Evolutionary conservation across 2,329 filamentous ascomycete genomes (phyloP).

Genomic region (Aspergillus sergii): DNA sequence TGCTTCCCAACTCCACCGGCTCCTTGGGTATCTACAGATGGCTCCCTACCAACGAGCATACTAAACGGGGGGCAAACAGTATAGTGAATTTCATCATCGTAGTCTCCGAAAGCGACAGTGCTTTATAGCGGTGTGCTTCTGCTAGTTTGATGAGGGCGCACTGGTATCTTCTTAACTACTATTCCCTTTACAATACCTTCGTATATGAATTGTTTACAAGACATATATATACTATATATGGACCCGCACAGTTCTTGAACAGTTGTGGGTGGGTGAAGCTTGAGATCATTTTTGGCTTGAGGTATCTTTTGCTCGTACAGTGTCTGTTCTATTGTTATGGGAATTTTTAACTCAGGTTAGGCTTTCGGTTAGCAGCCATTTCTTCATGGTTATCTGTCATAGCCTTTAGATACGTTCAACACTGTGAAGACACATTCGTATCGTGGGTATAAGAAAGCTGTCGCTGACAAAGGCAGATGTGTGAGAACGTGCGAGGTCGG

Average conservation of each 20-base stretch:
- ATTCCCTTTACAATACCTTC: not conserved
- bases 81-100: not conserved
- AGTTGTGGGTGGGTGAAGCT: not conserved
- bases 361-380: not conserved
- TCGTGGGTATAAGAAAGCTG: not conserved
- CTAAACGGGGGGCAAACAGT: not conserved
- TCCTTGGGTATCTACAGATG: not conserved
- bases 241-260: not conserved
- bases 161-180: not conserved
- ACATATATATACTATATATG: not conserved
- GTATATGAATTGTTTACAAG: not conserved
- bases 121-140: not conserved
- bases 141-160: not conserved
- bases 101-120: not conserved
- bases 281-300: not conserved
- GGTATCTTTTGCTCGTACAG: not conserved
- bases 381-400: not conserved
- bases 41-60: not conserved
- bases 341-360: not conserved
- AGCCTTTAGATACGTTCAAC: not conserved
- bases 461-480: slow-evolving; percentile 14
- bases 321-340: not conserved
- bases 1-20: not conserved
- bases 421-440: slow-evolving; percentile 5
- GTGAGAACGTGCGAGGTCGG: slow-evolving; percentile 22